Evolutionary conservation across 2,329 filamentous ascomycete species (phyloP).

Genomic region (Penicillium sp.): DNA sequence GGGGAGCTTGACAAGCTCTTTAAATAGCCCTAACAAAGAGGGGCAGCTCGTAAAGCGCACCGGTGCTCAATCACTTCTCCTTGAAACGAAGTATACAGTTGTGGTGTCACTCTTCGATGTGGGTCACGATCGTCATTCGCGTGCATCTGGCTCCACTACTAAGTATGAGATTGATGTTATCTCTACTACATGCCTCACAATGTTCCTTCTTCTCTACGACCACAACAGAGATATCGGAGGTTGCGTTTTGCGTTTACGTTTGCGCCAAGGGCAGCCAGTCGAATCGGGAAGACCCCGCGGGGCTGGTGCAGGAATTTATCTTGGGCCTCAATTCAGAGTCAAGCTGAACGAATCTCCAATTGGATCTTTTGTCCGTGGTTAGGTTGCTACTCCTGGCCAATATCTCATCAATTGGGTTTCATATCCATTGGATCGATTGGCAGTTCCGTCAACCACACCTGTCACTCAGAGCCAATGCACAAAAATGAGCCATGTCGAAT

Average conservation of each 20-base stretch:
- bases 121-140: constrained; percentile 3
- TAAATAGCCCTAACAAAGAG: constrained; percentile 1
- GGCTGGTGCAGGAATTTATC: neutral
- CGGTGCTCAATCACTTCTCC: neutral
- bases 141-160: constrained; percentile 1
- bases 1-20: neutral
- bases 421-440: neutral
- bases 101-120: neutral
- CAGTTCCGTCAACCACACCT: too few species aligned
- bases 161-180: neutral
- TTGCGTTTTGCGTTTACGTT: neutral
- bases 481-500: neutral
- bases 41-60: neutral
- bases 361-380: neutral
- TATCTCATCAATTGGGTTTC: neutral
- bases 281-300: constrained; percentile 1
- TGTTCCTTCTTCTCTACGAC: neutral
- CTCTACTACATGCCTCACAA: neutral
- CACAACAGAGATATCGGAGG: neutral
- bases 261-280: constrained; percentile 1
- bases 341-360: neutral
- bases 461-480: neutral
- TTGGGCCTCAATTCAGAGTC: neutral
- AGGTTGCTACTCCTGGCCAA: neutral
- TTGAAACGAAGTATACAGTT: constrained; percentile 2